phyloP scores from a whole-genome alignment of 2,329 filamentous ascomycete genomes.

The Fusarium floridanum region DNA sequence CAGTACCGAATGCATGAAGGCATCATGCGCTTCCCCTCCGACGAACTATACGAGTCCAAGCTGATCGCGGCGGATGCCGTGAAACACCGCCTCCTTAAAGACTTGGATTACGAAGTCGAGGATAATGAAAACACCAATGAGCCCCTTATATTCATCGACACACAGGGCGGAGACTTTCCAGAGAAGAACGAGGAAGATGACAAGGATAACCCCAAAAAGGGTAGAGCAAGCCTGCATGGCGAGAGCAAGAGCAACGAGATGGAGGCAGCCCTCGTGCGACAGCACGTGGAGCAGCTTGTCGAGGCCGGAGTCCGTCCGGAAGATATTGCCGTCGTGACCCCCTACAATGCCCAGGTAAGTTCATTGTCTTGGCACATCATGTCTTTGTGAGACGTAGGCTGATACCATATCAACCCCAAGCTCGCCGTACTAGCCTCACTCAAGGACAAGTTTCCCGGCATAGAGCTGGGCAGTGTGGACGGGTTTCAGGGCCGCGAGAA shows the following conservation, averaged over 20 bases:
- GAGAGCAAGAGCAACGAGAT: slow-evolving; percentile 91
- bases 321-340: slow-evolving; percentile 94
- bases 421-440: slow-evolving; percentile 83
- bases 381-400: slow-evolving; percentile 17
- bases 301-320: slow-evolving; percentile 82
- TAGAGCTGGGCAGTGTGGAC: slow-evolving; percentile 97
- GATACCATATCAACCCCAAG: slow-evolving; percentile 57
- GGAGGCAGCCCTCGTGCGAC: slow-evolving; percentile 84
- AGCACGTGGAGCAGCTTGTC: slow-evolving; percentile 83
- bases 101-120: slow-evolving; percentile 81
- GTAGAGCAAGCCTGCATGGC: slow-evolving; percentile 59
- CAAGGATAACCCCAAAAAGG: slow-evolving; percentile 59
- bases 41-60: slow-evolving; percentile 85
- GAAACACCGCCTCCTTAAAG: slow-evolving; percentile 78
- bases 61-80: slow-evolving; percentile 86
- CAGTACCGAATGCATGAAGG: slow-evolving; percentile 98
- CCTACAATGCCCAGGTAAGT: slow-evolving; percentile 90
- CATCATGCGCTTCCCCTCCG: slow-evolving; percentile 95
- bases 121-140: slow-evolving; percentile 89
- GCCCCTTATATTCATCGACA: slow-evolving; percentile 94
- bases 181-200: slow-evolving; percentile 84
- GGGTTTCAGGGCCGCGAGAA: slow-evolving; percentile 98
- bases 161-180: slow-evolving; percentile 91
- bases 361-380: slow-evolving; percentile 11
- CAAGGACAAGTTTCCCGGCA: slow-evolving; percentile 83